Conservation (phyloP, 495 filamentous ascomycete species). For the Aspergillus coremiiformis region DNA sequence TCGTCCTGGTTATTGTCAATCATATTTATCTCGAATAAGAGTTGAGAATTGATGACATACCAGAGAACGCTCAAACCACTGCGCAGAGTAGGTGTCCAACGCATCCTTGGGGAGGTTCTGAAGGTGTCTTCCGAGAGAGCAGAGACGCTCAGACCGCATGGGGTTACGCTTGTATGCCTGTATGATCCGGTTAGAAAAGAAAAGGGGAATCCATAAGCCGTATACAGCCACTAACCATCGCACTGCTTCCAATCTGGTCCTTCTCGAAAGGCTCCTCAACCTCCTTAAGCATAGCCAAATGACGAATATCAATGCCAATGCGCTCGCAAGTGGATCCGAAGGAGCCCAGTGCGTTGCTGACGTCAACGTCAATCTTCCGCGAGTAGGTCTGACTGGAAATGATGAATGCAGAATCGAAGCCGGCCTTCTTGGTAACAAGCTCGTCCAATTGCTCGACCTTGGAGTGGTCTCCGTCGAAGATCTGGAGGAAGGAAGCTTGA, state of each 20-base stretch:
- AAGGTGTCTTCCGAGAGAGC: slow-evolving; percentile 63
- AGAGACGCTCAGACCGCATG: slow-evolving; percentile 84
- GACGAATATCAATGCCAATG: slow-evolving; percentile 68
- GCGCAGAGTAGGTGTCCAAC: slow-evolving; percentile 68
- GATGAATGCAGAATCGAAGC: slow-evolving; percentile 64
- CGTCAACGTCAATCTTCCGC: slow-evolving; percentile 75
- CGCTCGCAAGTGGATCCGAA: slow-evolving; percentile 78
- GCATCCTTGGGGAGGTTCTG: slow-evolving; percentile 60
- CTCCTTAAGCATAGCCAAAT: slow-evolving; percentile 72
- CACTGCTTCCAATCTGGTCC: slow-evolving; percentile 46
- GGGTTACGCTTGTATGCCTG: slow-evolving; percentile 87
- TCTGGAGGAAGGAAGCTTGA: slow-evolving; percentile 71
- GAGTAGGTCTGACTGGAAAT: slow-evolving; percentile 79
- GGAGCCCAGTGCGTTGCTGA: slow-evolving; percentile 71
- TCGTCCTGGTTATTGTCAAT: slow-evolving; percentile 34
- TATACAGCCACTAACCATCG: slow-evolving; percentile 34
- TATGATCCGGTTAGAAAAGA: slow-evolving; percentile 17
- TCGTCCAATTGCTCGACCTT: slow-evolving; percentile 71
- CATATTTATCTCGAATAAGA: neutral
- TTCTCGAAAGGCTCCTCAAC: slow-evolving; percentile 90
- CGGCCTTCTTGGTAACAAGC: slow-evolving; percentile 76
- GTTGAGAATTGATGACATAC: slow-evolving; percentile 33
- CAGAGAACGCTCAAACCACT: slow-evolving; percentile 70
- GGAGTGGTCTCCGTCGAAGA: slow-evolving; percentile 70
- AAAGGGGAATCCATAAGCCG: neutral